Evolutionary conservation across 768 basidiomycete species (phyloP), one percentile per base, ranked within the genome.

Genomic region (Auriscalpium orientale): DNA sequence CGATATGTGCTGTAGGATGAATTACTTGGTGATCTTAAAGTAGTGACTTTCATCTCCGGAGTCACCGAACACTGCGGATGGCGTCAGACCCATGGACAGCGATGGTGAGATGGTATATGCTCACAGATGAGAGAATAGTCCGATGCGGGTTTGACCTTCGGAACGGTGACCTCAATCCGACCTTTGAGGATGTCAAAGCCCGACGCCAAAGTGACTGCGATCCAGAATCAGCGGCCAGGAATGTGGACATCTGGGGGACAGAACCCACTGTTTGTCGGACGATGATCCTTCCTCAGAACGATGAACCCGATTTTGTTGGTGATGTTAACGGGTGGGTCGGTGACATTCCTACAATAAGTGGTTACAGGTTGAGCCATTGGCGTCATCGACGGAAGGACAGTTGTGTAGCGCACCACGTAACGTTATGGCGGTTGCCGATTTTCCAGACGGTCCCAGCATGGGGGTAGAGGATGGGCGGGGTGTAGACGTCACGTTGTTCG

Each of bases 341-440:
- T 51, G 13, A 34, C 53, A n/a, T 48, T 48, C 33, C 43, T 51
- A 16, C 21, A 13, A 1, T 12, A 21, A 22, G 28, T 36, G 10
- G 18, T 15, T 8, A 35, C 7, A 21, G 21, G 22, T 28, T 51
- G 43, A 46, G 28, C 36, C 28, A 28, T 28, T 28, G 16, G n/a
- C n/a, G n/a, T 12, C 16, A 21, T 13, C 16, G 34, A n/a, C n/a
- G 18, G 33, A 10, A 16, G 36, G n/a, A n/a, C n/a, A n/a, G n/a
- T n/a, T n/a, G n/a, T 33, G 16, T 4, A 8, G 63, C 69, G 47
- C 57, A 70, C 72, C 71, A 73, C 34, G 54, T 64, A 38, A 72
- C 62, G 20, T 67, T 67, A 47, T 67, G 55, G 20, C 35, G 6
- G 2, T 38, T 36, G 2, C 67, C 67, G 45, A 56, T 54, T 35